Evolutionary conservation across 495 filamentous ascomycete species (phyloP), one percentile per base, ranked within the genome.

Genomic region (Aspergillus indologenus): DNA sequence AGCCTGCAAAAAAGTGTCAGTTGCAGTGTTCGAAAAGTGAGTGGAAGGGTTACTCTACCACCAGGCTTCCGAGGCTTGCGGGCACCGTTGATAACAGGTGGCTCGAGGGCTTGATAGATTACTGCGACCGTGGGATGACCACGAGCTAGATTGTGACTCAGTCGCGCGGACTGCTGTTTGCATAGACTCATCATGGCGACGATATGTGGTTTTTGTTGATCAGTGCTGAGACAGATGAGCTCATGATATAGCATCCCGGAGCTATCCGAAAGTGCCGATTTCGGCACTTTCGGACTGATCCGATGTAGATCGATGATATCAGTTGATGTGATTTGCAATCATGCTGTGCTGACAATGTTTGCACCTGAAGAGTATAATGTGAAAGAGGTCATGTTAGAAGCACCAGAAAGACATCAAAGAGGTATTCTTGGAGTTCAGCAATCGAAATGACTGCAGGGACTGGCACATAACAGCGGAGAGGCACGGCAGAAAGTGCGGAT

Each of bases 51-150:
- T 63, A 29, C 26, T 29, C 26, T 62, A 71, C 70, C 68, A 44
- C 68, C 70, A 19, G 68, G 70, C 53, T 73, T 73, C 11, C 61
- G 54, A 2, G 68, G 68, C 49, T 71, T 73, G 5, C 61, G 60
- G 1, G 68, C 65, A 26, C 66, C 66, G 53, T 70, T 68, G 43
- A 71, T 67, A 15, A 68, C 45, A 1, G 70, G 70, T n/a, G 70
- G 64, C 19, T 68, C 62, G 43, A 68, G 59, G 17, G 62, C 68
- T 56, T 72, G 70, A 45, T 58, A 69, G 19, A 72, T 56, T 0
- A 72, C 58, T 8, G 70, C 65, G 22, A 72, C 68, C 14, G 56
- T 34, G 18, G 57, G 61, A 7, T 42, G 0, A n/a, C 1, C 5
- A 22, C 40, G 47, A 26, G 47, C n/a, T 1, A 15, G 15, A 3